Conservation (phyloP, 257 asterid species). For the Paulownia fortunei region DNA sequence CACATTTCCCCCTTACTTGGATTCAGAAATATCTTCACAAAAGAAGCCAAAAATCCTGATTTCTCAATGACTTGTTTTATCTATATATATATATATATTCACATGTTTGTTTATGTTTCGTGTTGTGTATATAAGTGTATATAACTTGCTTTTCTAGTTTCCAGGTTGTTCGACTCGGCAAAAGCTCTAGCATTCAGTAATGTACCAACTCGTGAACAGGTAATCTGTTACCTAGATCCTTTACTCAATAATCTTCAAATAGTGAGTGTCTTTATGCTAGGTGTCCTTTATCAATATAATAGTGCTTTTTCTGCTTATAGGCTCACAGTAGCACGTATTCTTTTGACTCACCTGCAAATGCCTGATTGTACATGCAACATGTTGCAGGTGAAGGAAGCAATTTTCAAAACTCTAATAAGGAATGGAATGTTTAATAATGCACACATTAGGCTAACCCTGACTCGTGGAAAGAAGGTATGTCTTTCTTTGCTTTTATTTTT, state of each 20-base stretch:
- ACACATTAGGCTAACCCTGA: constrained; percentile 84
- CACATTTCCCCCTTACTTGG: not conserved
- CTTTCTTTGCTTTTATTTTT: not conserved
- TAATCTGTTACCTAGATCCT: constrained; percentile 31
- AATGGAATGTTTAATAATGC: constrained; percentile 86
- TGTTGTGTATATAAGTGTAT: not conserved
- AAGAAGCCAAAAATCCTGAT: not conserved
- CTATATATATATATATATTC: not conserved
- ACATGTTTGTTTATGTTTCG: not conserved
- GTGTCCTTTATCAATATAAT: not conserved
- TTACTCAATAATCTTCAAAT: not conserved
- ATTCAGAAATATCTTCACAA: not conserved
- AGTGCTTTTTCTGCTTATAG: not conserved
- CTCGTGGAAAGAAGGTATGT: constrained; percentile 94
- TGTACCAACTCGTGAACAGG: constrained; percentile 73
- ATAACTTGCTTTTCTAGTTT: constrained; percentile 14
- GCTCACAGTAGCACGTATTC: not conserved
- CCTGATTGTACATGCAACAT: constrained; percentile 24
- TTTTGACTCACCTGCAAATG: not conserved
- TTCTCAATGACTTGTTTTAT: not conserved
- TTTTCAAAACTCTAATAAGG: constrained; percentile 76
- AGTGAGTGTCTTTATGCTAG: constrained; percentile 17
- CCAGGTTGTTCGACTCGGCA: constrained; percentile 81
- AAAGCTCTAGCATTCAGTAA: constrained; percentile 81
- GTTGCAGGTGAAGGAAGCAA: constrained; percentile 90